Evolutionary conservation across 2,329 filamentous ascomycete species (phyloP).

Genomic region (Exophiala viscosa): DNA sequence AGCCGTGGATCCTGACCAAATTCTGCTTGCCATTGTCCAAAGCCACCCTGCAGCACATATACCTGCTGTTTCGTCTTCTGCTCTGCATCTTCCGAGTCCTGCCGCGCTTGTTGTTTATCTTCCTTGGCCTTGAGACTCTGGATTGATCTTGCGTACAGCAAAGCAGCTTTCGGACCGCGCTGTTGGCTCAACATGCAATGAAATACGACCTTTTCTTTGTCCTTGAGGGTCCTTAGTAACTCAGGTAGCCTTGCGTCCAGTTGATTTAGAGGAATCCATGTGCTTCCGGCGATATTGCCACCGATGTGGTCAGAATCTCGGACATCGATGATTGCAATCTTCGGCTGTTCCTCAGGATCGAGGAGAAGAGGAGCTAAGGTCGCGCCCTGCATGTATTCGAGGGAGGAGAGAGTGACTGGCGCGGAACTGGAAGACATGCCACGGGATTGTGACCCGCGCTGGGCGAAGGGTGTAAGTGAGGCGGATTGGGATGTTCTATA

Average conservation of each 20-base stretch:
- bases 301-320: constrained; percentile 87
- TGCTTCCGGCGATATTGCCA: constrained; percentile 76
- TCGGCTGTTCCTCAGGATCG: constrained; percentile 43
- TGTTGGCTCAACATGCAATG: constrained; percentile 92
- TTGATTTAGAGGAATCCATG: constrained; percentile 68
- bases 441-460: neutral
- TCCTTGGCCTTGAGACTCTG: constrained; percentile 32
- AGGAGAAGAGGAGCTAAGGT: constrained; percentile 65
- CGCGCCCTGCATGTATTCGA: constrained; percentile 66
- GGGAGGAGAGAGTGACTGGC: constrained; percentile 58
- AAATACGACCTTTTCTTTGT: constrained; percentile 83
- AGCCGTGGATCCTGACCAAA: constrained; percentile 71
- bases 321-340: constrained; percentile 78
- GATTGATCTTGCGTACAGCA: constrained; percentile 59
- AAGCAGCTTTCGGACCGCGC: constrained; percentile 77
- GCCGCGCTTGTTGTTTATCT: no score
- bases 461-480: no score
- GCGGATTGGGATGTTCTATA: no score
- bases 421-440: constrained; percentile 27
- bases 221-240: constrained; percentile 70
- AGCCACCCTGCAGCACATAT: constrained; percentile 77
- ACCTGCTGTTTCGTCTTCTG: constrained; percentile 60
- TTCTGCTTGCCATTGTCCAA: constrained; percentile 81
- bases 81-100: constrained; percentile 22
- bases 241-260: constrained; percentile 76